Evolutionary conservation across 345 rosid species (phyloP), one percentile per base, ranked within the genome.

Genomic region (Acer saccharum): DNA sequence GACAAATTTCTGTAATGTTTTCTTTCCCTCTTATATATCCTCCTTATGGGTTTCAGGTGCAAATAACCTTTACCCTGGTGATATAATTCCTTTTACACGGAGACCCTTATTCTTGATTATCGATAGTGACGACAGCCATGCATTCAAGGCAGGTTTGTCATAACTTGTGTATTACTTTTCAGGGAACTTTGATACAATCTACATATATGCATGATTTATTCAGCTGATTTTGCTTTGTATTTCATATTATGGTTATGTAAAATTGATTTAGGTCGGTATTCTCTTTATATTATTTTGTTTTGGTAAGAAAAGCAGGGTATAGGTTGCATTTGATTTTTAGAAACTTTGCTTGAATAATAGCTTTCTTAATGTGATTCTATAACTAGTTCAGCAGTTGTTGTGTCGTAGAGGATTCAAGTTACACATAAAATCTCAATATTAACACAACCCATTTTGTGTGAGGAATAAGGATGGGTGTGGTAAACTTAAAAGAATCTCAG

Each of bases 111-210:
- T 97, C 92, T 80, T 97, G 88, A 87, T 97, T 83, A 88, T 97
- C 64, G 98, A 97, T 79, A 97, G 99, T 77, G 97, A 94, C 85
- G 89, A 72, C 87, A 97, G 99, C 93, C 95, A 90, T 87, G 98
- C 98, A 93, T 97, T 94, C 98, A 97, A 97, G 99, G 99, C 97
- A 97, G 98, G 98, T 97, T 94, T 96, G 98, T 97, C 92, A 88
- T 87, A 92, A 89, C 95, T 88, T 84, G 76, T 83, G 74, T 70
- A 65, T 84, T 72, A 14, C 23, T 74, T 83, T 71, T 50, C 61
- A n/a, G 54, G 84, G 54, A 48, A 69, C 39, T 50, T 74, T 29
- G 20, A 48, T 52, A 80, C 64, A 48, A 21, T 73, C 32, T 69
- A 13, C 35, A 25, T 1, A 46, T 27, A 18, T 71, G 9, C 50